Conservation (phyloP, 192 early-diverging fungal species). For the Coemansia sp. region DNA sequence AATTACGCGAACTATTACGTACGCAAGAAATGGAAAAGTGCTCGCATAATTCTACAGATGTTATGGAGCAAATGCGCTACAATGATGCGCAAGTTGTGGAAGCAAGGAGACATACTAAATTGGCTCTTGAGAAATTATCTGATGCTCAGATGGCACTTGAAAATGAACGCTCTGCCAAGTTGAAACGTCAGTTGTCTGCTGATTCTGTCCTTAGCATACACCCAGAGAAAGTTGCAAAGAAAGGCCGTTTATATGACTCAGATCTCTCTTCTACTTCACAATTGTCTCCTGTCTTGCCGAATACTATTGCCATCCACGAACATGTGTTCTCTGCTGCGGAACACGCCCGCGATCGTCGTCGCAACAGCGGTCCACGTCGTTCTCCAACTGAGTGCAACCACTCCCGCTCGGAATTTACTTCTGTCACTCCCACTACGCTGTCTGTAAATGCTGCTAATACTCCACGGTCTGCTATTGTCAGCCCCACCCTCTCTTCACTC, state of each 20-base stretch:
- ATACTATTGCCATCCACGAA: not conserved
- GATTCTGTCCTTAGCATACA: not conserved
- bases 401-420: not conserved
- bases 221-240: conserved; percentile 13
- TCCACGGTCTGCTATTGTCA: not conserved
- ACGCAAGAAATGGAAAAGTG: conserved; percentile 6
- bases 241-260: conserved; percentile 10
- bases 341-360: conserved; percentile 22
- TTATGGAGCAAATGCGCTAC: conserved; percentile 7
- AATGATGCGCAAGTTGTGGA: conserved; percentile 28
- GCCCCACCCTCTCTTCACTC: not conserved
- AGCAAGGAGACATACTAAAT: conserved; percentile 1
- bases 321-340: conserved; percentile 23
- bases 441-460: not conserved
- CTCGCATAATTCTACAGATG: conserved; percentile 4
- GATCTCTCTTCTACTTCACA: not conserved
- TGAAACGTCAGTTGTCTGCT: conserved; percentile 12
- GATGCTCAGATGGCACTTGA: conserved; percentile 4
- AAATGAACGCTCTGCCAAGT: conserved; percentile 9
- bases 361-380: not conserved
- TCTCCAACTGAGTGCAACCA: not conserved
- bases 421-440: not conserved
- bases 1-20: conserved; percentile 21
- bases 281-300: not conserved
- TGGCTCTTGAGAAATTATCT: not conserved